A percentile compares a stretch with the other conserved stretches of the same genome.
These are phyloP conservation scores for Nakazawaea molendinolei DNA, from an alignment of 805 yeast species.

Conservation along the genomic window DNA sequence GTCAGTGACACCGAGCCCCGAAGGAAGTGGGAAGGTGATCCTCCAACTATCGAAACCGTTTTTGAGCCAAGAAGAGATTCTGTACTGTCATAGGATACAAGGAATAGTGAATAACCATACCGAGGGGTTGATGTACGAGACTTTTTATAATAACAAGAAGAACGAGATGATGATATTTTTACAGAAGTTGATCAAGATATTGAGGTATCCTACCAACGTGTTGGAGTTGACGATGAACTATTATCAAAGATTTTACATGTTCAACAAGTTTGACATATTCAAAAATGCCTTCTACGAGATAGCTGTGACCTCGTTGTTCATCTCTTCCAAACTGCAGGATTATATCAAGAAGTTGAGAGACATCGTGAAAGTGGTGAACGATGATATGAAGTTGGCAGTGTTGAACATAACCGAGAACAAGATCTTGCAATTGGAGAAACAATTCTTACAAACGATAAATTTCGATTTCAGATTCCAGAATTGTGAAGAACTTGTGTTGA, in stretches of 20 bases:
- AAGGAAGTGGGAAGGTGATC: conserved; percentile 3
- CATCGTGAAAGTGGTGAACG: conserved; percentile 44
- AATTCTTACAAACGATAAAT: conserved; percentile 65
- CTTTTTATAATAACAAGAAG: too few species aligned
- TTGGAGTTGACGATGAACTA: conserved; percentile 65
- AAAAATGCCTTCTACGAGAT: conserved; percentile 44
- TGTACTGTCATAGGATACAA: conserved; percentile 16
- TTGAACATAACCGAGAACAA: conserved; percentile 49
- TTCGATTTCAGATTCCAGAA: conserved; percentile 74
- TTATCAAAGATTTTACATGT: conserved; percentile 64
- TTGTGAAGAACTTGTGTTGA: conserved; percentile 60
- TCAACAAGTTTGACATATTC: conserved; percentile 50
- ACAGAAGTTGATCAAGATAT: conserved; percentile 40
- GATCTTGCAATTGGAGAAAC: conserved; percentile 58
- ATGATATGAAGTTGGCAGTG: conserved; percentile 22
- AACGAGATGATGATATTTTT: conserved; percentile 45
- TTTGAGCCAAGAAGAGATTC: conserved; percentile 22
- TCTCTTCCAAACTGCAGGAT: conserved; percentile 77
- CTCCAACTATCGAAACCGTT: conserved; percentile 30
- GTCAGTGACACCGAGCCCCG: conserved; percentile 4
- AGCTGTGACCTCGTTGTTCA: conserved; percentile 61
- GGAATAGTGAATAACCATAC: conserved; percentile 14
- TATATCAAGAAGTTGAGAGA: conserved; percentile 71
- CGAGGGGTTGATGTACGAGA: conserved; percentile 17
- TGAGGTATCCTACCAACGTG: conserved; percentile 66